Conservation (phyloP, 1,284 basidiomycete genomes). For the Lentinula novae-zelandiae region DNA sequence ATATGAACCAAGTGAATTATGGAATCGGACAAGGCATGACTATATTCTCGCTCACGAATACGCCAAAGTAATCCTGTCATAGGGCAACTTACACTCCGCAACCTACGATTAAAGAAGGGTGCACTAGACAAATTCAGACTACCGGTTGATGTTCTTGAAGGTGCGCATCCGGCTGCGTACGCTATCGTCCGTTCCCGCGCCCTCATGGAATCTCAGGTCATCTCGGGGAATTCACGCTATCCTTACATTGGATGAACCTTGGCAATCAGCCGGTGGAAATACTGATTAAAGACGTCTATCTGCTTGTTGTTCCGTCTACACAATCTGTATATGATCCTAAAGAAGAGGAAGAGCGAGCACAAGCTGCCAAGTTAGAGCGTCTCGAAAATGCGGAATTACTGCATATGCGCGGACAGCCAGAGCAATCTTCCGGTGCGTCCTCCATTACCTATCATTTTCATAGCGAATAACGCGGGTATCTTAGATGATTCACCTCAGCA, state of each 20-base stretch:
- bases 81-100: conserved; percentile 84
- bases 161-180: conserved; percentile 31
- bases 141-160: conserved; percentile 95
- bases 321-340: conserved; percentile 72
- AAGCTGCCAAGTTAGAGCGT: conserved; percentile 87
- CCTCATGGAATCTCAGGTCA: conserved; percentile 54
- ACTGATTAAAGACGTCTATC: conserved; percentile 91
- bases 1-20: conserved; percentile 92
- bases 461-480: background rate
- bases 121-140: conserved; percentile 95
- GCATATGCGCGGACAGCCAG: conserved; percentile 65
- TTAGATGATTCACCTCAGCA: conserved; percentile 70
- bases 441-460: background rate
- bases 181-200: conserved; percentile 1
- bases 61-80: conserved; percentile 12
- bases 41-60: background rate
- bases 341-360: conserved; percentile 82
- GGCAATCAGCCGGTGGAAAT: conserved; percentile 93
- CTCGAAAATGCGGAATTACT: conserved; percentile 88
- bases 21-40: conserved; percentile 83
- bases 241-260: conserved; percentile 94
- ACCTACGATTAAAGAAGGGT: conserved; percentile 88
- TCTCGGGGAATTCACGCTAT: conserved; percentile 89
- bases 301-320: conserved; percentile 86
- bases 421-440: conserved; percentile 43